phyloP scores from a whole-genome alignment of 306 rosid genomes.

The Delonix regia region DNA sequence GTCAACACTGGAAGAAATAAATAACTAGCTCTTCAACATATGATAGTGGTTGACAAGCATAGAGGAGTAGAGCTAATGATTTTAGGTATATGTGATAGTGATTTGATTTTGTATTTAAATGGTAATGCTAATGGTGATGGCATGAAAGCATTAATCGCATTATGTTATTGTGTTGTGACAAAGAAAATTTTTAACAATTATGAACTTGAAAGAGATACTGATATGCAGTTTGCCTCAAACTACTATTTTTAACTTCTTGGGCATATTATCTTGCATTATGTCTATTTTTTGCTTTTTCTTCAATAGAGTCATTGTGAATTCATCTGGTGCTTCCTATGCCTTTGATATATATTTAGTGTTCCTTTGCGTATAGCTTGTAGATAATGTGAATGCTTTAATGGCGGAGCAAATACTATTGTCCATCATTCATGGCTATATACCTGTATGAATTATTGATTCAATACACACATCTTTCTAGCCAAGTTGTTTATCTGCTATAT shows the following conservation, averaged over 20 bases:
- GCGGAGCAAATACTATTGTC: neutral
- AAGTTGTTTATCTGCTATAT: conserved; percentile 22
- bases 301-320: neutral
- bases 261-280: neutral
- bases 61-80: neutral
- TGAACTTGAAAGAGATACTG: conserved; percentile 14
- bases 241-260: neutral
- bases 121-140: neutral
- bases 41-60: no score
- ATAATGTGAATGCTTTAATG: neutral
- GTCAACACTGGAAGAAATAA: no score
- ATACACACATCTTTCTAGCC: conserved; percentile 25
- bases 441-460: neutral
- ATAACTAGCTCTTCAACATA: no score
- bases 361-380: conserved; percentile 30
- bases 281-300: conserved; percentile 13
- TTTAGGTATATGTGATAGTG: neutral
- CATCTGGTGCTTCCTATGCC: conserved; percentile 2
- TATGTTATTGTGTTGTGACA: neutral
- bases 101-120: neutral
- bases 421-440: neutral
- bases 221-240: conserved; percentile 8
- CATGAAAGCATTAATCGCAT: neutral
- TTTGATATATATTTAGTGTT: conserved; percentile 11
- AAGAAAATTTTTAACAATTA: neutral